phyloP scores from a whole-genome alignment of 768 basidiomycete genomes.

The Mycena indigotica region DNA sequence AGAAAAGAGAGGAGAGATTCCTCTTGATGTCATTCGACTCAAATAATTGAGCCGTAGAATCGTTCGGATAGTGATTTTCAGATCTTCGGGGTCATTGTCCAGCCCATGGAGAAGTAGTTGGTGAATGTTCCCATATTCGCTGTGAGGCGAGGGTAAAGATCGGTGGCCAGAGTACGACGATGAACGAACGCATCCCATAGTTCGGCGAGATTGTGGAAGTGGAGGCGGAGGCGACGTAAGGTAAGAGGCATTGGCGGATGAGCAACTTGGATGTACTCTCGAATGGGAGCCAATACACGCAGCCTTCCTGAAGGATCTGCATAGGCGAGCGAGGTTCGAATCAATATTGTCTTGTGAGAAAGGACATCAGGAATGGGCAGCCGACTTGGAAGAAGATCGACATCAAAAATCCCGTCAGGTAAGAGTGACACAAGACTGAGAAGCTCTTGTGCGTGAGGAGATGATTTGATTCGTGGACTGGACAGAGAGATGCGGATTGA shows the following conservation, averaged over 20 bases:
- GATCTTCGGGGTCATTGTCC: neutral
- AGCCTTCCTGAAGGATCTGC: neutral
- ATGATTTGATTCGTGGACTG: conserved; percentile 8
- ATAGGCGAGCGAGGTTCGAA: conserved; percentile 5
- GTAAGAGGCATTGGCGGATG: neutral
- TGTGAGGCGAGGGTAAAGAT: neutral
- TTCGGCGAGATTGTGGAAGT: neutral
- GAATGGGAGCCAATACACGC: neutral
- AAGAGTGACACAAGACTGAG: conserved; percentile 6
- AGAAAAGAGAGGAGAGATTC: too few relatives aligned
- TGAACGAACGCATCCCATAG: neutral
- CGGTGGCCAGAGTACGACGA: neutral
- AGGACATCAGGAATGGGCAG: neutral
- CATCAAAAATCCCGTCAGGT: conserved; percentile 2
- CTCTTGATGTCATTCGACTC: too few relatives aligned
- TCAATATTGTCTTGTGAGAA: neutral
- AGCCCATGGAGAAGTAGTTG: neutral
- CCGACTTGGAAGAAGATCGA: neutral
- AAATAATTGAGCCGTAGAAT: neutral
- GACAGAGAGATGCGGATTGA: conserved; percentile 8
- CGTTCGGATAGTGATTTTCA: neutral
- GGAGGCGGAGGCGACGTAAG: neutral
- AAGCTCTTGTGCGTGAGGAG: conserved; percentile 2
- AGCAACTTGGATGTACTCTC: neutral
- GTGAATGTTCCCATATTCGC: neutral